Percentiles rank a stretch among this genome's conserved stretches.
Conservation (phyloP, 2,329 filamentous ascomycete genomes). For the Aphanocladium album region DNA sequence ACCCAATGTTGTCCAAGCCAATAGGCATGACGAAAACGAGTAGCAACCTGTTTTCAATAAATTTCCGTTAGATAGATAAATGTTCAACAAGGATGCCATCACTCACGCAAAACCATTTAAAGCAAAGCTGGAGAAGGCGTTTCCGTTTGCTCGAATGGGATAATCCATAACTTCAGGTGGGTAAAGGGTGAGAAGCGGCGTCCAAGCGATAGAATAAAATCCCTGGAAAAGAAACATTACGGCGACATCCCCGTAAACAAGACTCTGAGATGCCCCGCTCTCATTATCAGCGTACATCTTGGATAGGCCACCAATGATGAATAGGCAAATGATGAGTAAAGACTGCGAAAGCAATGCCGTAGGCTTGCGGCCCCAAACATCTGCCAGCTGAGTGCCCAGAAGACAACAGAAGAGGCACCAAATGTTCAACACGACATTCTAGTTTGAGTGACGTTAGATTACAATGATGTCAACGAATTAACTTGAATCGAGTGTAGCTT, state of each 20-base stretch:
- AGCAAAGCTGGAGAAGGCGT: slow-evolving; percentile 29
- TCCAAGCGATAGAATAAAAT: slow-evolving; percentile 25
- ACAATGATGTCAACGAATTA: slow-evolving; percentile 10
- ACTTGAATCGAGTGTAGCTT: slow-evolving; percentile 13
- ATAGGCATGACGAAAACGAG: slow-evolving; percentile 21
- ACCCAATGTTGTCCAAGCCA: slow-evolving; percentile 20
- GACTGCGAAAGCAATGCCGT: slow-evolving; percentile 35
- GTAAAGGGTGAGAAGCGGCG: slow-evolving; percentile 22
- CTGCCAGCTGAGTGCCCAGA: slow-evolving; percentile 37
- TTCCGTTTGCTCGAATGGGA: slow-evolving; percentile 24
- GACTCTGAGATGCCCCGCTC: slow-evolving; percentile 25
- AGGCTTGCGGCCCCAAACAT: slow-evolving; percentile 39
- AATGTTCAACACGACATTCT: slow-evolving; percentile 47
- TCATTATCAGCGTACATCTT: slow-evolving; percentile 33
- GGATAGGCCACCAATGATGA: slow-evolving; percentile 46
- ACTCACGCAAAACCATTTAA: slow-evolving; percentile 15
- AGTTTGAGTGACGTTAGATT: background rate
- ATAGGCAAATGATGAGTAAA: slow-evolving; percentile 39
- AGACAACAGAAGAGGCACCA: slow-evolving; percentile 42
- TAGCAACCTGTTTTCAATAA: slow-evolving; percentile 8
- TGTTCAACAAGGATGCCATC: background rate
- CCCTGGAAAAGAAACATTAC: slow-evolving; percentile 26
- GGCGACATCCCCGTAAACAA: slow-evolving; percentile 32
- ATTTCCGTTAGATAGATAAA: background rate
- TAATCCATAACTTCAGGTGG: slow-evolving; percentile 27